Conservation (phyloP, 106 monocot species). For the Phalaenopsis equestris region DNA sequence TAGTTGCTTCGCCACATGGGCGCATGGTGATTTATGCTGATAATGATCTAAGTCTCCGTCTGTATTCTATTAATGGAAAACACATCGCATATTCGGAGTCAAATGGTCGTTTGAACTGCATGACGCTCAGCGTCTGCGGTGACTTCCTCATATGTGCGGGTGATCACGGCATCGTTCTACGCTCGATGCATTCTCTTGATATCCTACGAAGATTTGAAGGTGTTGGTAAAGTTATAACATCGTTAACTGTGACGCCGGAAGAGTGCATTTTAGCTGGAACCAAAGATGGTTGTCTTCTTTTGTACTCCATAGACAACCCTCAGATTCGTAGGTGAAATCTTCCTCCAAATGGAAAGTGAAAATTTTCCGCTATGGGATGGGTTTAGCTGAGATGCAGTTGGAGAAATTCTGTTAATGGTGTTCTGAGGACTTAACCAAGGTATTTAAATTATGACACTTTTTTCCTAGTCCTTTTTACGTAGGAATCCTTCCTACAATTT, state of each 20-base stretch:
- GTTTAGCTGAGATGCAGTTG: slow-evolving; percentile 1
- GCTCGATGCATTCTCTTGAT: slow-evolving; percentile 95
- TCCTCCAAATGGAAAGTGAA: slow-evolving; percentile 35
- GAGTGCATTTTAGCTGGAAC: slow-evolving; percentile 97
- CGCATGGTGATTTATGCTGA: slow-evolving; percentile 75
- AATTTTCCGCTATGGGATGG: slow-evolving; percentile 19
- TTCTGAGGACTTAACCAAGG: not conserved
- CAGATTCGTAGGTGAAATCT: slow-evolving; percentile 44
- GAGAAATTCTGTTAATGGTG: slow-evolving; percentile 5
- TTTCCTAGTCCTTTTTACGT: not conserved
- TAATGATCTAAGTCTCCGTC: slow-evolving; percentile 78
- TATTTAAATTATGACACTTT: not conserved
- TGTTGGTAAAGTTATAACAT: slow-evolving; percentile 69
- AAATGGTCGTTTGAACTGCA: slow-evolving; percentile 84
- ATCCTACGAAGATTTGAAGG: slow-evolving; percentile 74
- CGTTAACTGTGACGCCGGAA: slow-evolving; percentile 82
- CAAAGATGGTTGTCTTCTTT: slow-evolving; percentile 75
- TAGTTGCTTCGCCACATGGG: slow-evolving; percentile 78
- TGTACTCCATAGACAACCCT: slow-evolving; percentile 93
- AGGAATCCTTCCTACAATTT: not conserved
- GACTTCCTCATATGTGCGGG: slow-evolving; percentile 91
- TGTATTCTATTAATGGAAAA: slow-evolving; percentile 93
- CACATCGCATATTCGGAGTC: slow-evolving; percentile 69
- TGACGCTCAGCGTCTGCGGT: slow-evolving; percentile 77
- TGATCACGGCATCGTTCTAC: slow-evolving; percentile 82